These are phyloP conservation scores for Xylaria sp. DNA, from an alignment of 2,329 filamentous ascomycete species.

Conservation along the genomic window DNA sequence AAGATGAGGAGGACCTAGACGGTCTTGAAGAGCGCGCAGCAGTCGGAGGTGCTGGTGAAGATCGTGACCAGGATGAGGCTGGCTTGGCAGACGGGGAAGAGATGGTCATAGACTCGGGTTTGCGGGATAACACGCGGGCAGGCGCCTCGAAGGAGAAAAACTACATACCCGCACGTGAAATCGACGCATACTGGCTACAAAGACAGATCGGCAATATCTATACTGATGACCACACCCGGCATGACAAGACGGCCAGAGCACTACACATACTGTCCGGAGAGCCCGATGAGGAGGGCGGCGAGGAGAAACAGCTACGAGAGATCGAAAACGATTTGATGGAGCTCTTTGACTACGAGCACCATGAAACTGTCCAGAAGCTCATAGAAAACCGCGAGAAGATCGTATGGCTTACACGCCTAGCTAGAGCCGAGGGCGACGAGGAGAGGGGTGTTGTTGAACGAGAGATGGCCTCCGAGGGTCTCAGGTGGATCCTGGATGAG, in stretches of 20 bases:
- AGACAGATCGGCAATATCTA: constrained; percentile 88
- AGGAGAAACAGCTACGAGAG: constrained; percentile 84
- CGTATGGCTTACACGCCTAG: constrained; percentile 90
- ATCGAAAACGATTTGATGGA: constrained; percentile 99
- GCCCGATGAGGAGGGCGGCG: constrained; percentile 69
- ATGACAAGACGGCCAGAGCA: constrained; percentile 87
- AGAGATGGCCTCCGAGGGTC: constrained; percentile 87
- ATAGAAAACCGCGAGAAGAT: constrained; percentile 93
- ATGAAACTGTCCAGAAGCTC: constrained; percentile 87
- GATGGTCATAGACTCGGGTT: constrained; percentile 78
- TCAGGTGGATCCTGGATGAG: constrained; percentile 86
- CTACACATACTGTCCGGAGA: constrained; percentile 80
- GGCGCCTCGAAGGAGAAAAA: constrained; percentile 57
- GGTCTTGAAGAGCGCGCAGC: constrained; percentile 56
- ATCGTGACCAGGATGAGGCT: constrained; percentile 53
- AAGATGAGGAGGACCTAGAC: constrained; percentile 59
- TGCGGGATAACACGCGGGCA: constrained; percentile 50
- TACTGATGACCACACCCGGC: constrained; percentile 87
- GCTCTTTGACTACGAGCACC: constrained; percentile 95
- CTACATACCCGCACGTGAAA: constrained; percentile 79
- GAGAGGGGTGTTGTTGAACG: constrained; percentile 78
- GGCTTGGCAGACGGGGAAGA: constrained; percentile 66
- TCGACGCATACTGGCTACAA: constrained; percentile 97
- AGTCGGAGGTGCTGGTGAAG: constrained; percentile 51
- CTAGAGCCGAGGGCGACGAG: constrained; percentile 77